phyloP scores from a whole-genome alignment of 2,329 filamentous ascomycete genomes.

The Aspergillus intermedius region DNA sequence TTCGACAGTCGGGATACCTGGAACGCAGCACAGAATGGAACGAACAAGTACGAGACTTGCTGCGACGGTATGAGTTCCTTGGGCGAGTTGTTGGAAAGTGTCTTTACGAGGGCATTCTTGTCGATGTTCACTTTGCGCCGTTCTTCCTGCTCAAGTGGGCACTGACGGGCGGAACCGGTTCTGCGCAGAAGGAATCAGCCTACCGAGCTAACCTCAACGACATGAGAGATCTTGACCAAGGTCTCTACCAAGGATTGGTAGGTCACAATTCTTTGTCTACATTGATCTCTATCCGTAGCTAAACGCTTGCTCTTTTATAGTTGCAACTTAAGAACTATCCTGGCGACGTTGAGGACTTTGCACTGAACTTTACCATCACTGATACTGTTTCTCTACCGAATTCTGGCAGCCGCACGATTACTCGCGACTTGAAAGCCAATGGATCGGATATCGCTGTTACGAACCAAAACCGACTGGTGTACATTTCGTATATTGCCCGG shows the following conservation, averaged over 20 bases:
- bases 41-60: constrained; percentile 52
- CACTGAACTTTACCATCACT: constrained; percentile 81
- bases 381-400: constrained; percentile 56
- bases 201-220: constrained; percentile 95
- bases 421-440: constrained; percentile 67
- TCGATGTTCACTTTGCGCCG: constrained; percentile 85
- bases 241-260: constrained; percentile 77
- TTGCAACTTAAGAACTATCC: constrained; percentile 74
- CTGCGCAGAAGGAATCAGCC: constrained; percentile 59
- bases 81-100: constrained; percentile 93
- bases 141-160: constrained; percentile 98
- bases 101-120: constrained; percentile 90
- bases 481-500: constrained; percentile 84
- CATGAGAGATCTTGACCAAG: constrained; percentile 82
- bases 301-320: constrained; percentile 15
- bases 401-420: constrained; percentile 54
- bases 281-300: constrained; percentile 1
- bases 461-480: constrained; percentile 87
- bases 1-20: constrained; percentile 47
- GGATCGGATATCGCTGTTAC: constrained; percentile 75
- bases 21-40: constrained; percentile 54
- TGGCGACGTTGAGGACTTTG: constrained; percentile 72
- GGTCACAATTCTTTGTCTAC: constrained; percentile 16
- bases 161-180: constrained; percentile 58
- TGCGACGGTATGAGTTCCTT: constrained; percentile 80